Evolutionary conservation across 805 yeast species (phyloP), one percentile per base, ranked within the genome.

Genomic region (Middelhovenomyces tepae): DNA sequence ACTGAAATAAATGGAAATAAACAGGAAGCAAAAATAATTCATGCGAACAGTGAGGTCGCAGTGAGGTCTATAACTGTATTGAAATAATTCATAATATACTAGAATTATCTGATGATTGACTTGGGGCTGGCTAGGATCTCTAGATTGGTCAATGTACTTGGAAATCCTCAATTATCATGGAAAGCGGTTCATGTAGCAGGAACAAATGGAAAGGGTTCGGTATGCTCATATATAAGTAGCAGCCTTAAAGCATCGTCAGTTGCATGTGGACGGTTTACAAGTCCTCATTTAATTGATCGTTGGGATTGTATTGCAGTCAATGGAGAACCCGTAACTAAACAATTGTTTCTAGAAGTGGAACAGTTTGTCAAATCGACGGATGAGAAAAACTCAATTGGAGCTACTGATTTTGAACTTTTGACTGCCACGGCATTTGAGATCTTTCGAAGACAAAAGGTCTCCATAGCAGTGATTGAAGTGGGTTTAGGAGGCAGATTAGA

Each of bases 131-230:
- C 61, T 3, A 57, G 86, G 32, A 62, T 79, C 0, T 20, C 56
- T 1, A 47, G 50, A 24, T 63, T 80, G 3, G 59, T 78, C 8
- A 31, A 43, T 4, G 48, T 53, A 15, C 59, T 86, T 14, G 85
- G 84, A 0, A 71, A 75, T 45, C 96, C 95, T 0, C 91, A 84
- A 24, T 46, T 54, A 7, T 45, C 59, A 4, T 73, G 74, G 48
- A 71, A 72, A 40, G 75, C 85, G 1, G 62, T 91, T n/a, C 98
- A 91, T 51, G 69, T 91, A 3, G 95, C 95, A 0, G 98, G 98
- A 0, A 89, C 98, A 6, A 89, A 89, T 51, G 98, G 98, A 0
- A 89, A 89, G 51, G 98, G 98, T 0, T 86, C 96, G 0, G 82
- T 87, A 0, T 75, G 94, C 38, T 77, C 95, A 0, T 87, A 86